Evolutionary conservation across 148 eudicot species (phyloP).

Genomic region (Nepenthes gracilis): DNA sequence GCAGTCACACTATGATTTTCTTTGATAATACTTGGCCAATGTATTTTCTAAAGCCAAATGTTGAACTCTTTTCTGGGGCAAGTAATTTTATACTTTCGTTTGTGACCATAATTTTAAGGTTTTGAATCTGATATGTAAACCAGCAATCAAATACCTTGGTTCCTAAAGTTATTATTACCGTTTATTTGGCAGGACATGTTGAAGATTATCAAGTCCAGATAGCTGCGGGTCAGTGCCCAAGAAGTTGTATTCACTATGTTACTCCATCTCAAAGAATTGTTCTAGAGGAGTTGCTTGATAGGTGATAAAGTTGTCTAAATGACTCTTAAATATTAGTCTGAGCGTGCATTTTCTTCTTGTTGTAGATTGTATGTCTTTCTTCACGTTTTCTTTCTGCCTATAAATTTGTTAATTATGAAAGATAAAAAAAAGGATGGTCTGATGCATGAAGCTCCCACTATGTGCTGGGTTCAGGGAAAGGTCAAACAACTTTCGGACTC

Average conservation of each 20-base stretch:
- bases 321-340: neutral
- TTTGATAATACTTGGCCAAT: too few relatives aligned
- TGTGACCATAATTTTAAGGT: neutral
- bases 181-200: constrained; percentile 28
- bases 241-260: constrained; percentile 88
- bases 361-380: neutral
- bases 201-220: constrained; percentile 68
- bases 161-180: neutral
- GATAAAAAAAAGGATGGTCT: too few relatives aligned
- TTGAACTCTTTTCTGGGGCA: too few relatives aligned
- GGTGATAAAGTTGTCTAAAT: constrained; percentile 21
- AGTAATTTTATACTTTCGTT: too few relatives aligned
- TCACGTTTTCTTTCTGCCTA: neutral
- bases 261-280: constrained; percentile 89
- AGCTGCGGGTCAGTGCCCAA: constrained; percentile 89
- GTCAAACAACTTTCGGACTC: too few relatives aligned
- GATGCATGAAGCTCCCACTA: too few relatives aligned
- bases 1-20: too few relatives aligned
- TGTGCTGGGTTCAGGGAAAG: too few relatives aligned
- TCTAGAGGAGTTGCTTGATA: constrained; percentile 73
- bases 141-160: neutral
- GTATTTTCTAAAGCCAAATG: too few relatives aligned
- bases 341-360: neutral
- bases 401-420: too few relatives aligned
- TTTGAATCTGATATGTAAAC: neutral